A percentile compares a stretch with the other conserved stretches of the same genome.
Evolutionary conservation across 2,329 filamentous ascomycete species (phyloP).

Genomic region (Talaromyces sp.): DNA sequence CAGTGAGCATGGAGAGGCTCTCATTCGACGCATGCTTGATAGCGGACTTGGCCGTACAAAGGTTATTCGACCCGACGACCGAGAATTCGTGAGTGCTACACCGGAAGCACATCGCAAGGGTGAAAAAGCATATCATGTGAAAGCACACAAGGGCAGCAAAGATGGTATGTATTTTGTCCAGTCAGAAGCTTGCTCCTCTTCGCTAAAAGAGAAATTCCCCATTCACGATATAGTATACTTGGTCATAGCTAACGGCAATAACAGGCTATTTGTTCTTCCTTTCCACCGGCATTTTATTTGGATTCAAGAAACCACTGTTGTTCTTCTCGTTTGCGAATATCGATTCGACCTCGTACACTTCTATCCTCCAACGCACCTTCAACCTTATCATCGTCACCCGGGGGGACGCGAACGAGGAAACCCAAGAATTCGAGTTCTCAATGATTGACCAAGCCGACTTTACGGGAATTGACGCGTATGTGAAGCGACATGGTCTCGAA

Average conservation of each 20-base stretch:
- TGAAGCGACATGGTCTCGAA: constrained; percentile 56
- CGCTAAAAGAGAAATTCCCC: not conserved
- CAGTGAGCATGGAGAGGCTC: constrained; percentile 40
- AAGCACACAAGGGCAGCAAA: constrained; percentile 59
- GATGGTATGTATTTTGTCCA: constrained; percentile 43
- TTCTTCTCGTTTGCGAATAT: constrained; percentile 58
- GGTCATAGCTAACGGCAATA: not conserved
- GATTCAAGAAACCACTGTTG: constrained; percentile 59
- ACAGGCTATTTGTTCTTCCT: constrained; percentile 59
- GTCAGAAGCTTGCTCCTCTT: no score
- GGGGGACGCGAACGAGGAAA: constrained; percentile 29
- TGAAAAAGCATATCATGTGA: constrained; percentile 59
- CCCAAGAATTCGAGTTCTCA: constrained; percentile 56
- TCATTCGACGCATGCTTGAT: constrained; percentile 43
- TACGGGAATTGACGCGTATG: constrained; percentile 55
- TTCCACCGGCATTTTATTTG: constrained; percentile 55
- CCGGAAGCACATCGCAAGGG: constrained; percentile 56
- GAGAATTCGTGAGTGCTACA: constrained; percentile 55
- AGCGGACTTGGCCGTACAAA: constrained; percentile 41
- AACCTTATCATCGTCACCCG: constrained; percentile 54
- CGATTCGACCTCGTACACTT: constrained; percentile 57
- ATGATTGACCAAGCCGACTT: constrained; percentile 63
- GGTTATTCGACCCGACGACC: constrained; percentile 49
- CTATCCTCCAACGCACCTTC: constrained; percentile 60
- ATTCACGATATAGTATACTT: not conserved